Percentiles rank a stretch among this genome's conserved stretches.
Conservation (phyloP, 75 land plant species). For the Pinus tabuliformis region DNA sequence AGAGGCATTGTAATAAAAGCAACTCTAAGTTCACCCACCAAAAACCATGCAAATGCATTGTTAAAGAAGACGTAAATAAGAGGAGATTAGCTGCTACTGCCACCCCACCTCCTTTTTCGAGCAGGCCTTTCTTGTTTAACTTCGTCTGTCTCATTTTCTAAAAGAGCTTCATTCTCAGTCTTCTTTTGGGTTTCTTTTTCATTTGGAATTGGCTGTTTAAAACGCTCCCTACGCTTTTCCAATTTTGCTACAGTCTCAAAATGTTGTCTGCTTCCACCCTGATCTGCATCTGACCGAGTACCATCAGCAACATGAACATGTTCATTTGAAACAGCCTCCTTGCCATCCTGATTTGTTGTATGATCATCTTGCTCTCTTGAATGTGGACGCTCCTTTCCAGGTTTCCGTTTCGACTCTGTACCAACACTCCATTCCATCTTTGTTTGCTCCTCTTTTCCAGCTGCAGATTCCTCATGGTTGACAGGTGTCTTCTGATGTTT, state of each 20-base stretch:
- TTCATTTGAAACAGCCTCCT: conserved; percentile 18
- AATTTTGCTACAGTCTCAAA: conserved; percentile 68
- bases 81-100: conserved; percentile 14
- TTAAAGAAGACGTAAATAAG: background rate
- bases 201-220: conserved; percentile 71
- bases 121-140: conserved; percentile 91
- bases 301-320: conserved; percentile 5
- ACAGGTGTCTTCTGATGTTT: conserved; percentile 12
- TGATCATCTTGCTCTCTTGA: conserved; percentile 10
- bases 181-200: conserved; percentile 48
- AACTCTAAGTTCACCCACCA: background rate
- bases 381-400: conserved; percentile 13
- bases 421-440: conserved; percentile 10
- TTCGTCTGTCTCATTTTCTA: conserved; percentile 41
- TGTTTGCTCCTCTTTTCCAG: conserved; percentile 3
- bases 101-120: conserved; percentile 84
- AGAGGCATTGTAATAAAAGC: conserved; percentile 4
- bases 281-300: conserved; percentile 10
- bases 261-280: conserved; percentile 24
- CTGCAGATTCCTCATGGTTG: conserved; percentile 6
- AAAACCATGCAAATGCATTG: background rate
- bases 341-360: conserved; percentile 15
- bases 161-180: conserved; percentile 37
- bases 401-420: conserved; percentile 12
- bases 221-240: conserved; percentile 85